Evolutionary conservation across 331 rosid species (phyloP).

Genomic region (Stylosanthes scabra): DNA sequence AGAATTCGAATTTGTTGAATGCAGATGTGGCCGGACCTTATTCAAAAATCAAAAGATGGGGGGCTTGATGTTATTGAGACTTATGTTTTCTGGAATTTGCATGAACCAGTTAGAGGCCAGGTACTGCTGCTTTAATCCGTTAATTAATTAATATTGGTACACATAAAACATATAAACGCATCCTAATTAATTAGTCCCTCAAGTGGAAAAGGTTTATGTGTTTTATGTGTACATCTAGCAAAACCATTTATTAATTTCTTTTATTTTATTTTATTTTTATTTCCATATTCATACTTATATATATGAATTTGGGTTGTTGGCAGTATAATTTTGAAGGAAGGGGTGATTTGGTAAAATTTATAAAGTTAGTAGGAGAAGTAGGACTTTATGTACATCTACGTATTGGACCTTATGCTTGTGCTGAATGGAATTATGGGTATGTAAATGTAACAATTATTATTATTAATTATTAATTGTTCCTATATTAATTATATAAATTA

Average conservation of each 20-base stretch:
- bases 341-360: conserved; percentile 74
- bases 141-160: too few relatives aligned
- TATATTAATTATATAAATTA: too few relatives aligned
- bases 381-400: conserved; percentile 89
- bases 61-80: conserved; percentile 97
- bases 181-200: too few relatives aligned
- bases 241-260: too few relatives aligned
- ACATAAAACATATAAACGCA: too few relatives aligned
- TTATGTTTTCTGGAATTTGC: conserved; percentile 91
- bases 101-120: conserved; percentile 85
- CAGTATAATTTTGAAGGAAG: conserved; percentile 88
- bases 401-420: conserved; percentile 96
- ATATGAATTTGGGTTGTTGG: conserved; percentile 35
- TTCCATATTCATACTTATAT: neutral
- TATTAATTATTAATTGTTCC: too few relatives aligned
- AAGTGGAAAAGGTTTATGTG: too few relatives aligned
- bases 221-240: too few relatives aligned
- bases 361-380: conserved; percentile 82
- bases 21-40: conserved; percentile 98
- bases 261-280: conserved; percentile 15
- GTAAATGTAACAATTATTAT: too few relatives aligned
- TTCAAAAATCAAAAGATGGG: conserved; percentile 92
- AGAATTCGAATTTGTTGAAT: conserved; percentile 10
- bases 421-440: conserved; percentile 99
- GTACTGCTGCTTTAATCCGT: conserved; percentile 1